Conservation (phyloP, 768 basidiomycete species). For the Xerocomus brunneocitrinus region DNA sequence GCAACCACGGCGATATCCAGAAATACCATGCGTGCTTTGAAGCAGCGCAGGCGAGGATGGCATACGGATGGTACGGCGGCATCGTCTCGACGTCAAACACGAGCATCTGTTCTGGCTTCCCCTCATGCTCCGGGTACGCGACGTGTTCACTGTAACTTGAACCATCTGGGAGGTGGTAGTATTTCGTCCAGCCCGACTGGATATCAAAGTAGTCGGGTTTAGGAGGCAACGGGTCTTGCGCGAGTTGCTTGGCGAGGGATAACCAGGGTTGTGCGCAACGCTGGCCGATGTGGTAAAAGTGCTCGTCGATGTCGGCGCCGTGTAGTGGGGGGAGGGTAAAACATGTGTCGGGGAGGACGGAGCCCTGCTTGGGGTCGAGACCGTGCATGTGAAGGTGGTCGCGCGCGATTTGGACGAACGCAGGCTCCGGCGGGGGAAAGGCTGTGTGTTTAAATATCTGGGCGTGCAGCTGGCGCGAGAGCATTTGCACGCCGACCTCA, state of each 20-base stretch:
- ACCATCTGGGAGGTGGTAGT: conserved; percentile 66
- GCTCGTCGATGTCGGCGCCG: conserved; percentile 77
- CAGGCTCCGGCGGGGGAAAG: conserved; percentile 55
- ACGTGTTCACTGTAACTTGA: conserved; percentile 73
- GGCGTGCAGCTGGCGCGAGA: conserved; percentile 72
- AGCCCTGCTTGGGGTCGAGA: conserved; percentile 74
- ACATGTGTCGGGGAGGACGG: conserved; percentile 69
- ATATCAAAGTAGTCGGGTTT: conserved; percentile 50
- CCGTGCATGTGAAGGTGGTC: conserved; percentile 80
- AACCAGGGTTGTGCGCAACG: conserved; percentile 75
- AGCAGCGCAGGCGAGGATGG: conserved; percentile 86
- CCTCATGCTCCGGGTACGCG: conserved; percentile 57
- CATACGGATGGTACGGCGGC: conserved; percentile 73
- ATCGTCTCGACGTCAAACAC: conserved; percentile 94
- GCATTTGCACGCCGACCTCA: conserved; percentile 88
- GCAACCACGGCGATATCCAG: conserved; percentile 94
- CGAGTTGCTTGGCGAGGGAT: conserved; percentile 57
- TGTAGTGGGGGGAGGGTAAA: conserved; percentile 85
- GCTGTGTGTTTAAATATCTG: conserved; percentile 76
- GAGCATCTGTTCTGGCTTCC: conserved; percentile 66
- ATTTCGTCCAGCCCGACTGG: conserved; percentile 88
- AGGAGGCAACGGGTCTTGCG: conserved; percentile 51
- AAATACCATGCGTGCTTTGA: conserved; percentile 86
- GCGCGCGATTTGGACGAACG: conserved; percentile 69
- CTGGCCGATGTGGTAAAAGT: conserved; percentile 79